Conservation (phyloP, 208 protist genomes). For the Trypanosoma rangeli region DNA sequence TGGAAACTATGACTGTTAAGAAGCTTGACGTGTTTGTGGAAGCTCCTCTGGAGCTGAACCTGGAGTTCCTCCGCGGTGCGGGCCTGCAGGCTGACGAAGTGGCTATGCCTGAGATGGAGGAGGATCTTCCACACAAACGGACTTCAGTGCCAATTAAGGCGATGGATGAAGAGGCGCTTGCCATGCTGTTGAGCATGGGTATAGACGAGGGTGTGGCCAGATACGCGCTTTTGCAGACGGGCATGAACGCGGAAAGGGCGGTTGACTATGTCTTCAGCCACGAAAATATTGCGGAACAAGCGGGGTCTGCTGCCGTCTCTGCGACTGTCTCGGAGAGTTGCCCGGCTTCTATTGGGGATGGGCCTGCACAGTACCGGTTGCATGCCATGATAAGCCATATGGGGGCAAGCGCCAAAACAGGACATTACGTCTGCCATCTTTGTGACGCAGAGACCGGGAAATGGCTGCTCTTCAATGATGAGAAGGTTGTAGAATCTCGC, state of each 20-base stretch:
- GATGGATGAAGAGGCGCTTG: slow-evolving; percentile 78
- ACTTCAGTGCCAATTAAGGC: not conserved
- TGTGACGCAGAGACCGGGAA: slow-evolving; percentile 59
- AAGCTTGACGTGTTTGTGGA: slow-evolving; percentile 91
- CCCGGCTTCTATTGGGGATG: slow-evolving; percentile 35
- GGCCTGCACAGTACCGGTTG: slow-evolving; percentile 67
- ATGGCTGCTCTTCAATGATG: slow-evolving; percentile 96
- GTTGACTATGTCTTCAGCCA: slow-evolving; percentile 97
- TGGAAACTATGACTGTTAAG: slow-evolving; percentile 58
- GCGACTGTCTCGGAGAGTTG: not conserved
- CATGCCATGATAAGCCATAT: slow-evolving; percentile 92
- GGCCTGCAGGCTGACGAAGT: slow-evolving; percentile 62
- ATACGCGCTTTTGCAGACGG: slow-evolving; percentile 85
- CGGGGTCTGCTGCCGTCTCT: slow-evolving; percentile 20
- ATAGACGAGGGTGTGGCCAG: slow-evolving; percentile 67
- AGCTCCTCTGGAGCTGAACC: slow-evolving; percentile 64
- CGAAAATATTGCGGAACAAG: slow-evolving; percentile 69
- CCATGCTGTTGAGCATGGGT: slow-evolving; percentile 87
- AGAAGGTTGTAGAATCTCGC: slow-evolving; percentile 90
- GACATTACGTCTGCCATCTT: slow-evolving; percentile 93
- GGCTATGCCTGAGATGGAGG: slow-evolving; percentile 43
- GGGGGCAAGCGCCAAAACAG: slow-evolving; percentile 78
- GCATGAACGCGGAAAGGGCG: slow-evolving; percentile 93
- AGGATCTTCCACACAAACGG: slow-evolving; percentile 19
- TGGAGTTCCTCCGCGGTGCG: slow-evolving; percentile 54